phyloP scores from a whole-genome alignment of 2,329 filamentous ascomycete genomes.

The Karstenula rhodostoma region DNA sequence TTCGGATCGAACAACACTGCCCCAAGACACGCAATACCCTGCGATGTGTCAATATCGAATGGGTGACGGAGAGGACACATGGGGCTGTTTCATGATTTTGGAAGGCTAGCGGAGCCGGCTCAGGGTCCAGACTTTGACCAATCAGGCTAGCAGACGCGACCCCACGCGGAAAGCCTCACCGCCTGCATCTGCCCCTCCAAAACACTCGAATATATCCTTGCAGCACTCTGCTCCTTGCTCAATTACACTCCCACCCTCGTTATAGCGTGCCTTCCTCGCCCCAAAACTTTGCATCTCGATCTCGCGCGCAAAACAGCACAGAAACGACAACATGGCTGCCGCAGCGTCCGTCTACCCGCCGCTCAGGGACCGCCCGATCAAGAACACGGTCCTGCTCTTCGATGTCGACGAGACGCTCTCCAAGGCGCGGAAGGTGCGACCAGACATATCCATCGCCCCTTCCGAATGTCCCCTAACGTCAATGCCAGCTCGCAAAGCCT shows the following conservation, averaged over 20 bases:
- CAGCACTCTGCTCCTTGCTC: not conserved
- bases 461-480: constrained; percentile 21
- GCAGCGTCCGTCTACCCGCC: constrained; percentile 69
- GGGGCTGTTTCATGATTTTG: not conserved
- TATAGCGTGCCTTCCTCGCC: not conserved
- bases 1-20: not conserved
- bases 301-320: not conserved
- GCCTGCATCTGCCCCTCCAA: constrained; percentile 9
- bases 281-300: not conserved
- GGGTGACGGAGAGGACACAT: constrained; percentile 5
- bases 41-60: constrained; percentile 9
- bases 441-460: not conserved
- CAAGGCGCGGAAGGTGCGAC: constrained; percentile 73
- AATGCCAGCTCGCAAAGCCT: constrained; percentile 68
- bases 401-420: constrained; percentile 96
- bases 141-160: constrained; percentile 7
- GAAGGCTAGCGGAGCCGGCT: not conserved
- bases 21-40: not conserved
- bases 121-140: constrained; percentile 10
- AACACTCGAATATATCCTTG: constrained; percentile 4
- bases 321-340: constrained; percentile 45
- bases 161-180: constrained; percentile 5
- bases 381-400: constrained; percentile 94
- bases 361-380: constrained; percentile 82
- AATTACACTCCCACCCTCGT: not conserved